A percentile compares a stretch with the other conserved stretches of the same genome.
phyloP scores from a whole-genome alignment of 2,329 filamentous ascomycete genomes.

The Microsporum audouinii region DNA sequence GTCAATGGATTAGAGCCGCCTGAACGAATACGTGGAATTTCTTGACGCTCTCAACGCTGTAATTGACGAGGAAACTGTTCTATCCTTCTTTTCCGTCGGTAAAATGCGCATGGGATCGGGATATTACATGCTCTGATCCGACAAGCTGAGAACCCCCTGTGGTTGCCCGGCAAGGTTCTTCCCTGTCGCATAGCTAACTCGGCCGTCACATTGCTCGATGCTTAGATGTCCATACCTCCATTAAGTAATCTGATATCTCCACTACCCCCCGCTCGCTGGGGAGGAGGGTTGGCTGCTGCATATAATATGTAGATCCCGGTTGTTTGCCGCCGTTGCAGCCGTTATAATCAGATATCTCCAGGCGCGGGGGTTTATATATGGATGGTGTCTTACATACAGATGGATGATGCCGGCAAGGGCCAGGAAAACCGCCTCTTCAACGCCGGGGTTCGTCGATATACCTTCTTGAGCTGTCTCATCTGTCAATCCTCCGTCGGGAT shows the following conservation, averaged over 20 bases:
- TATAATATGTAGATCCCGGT: not conserved
- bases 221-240: not conserved
- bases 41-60: not conserved
- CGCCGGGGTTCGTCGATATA: not conserved
- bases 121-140: not conserved
- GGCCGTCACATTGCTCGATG: not conserved
- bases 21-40: not conserved
- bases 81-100: not conserved
- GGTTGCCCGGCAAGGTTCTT: not conserved
- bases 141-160: not conserved
- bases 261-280: not conserved
- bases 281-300: not conserved
- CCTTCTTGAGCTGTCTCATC: not conserved
- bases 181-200: not conserved
- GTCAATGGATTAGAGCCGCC: not conserved
- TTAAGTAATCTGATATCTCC: not conserved
- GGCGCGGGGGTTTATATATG: not conserved
- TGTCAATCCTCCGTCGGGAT: no score
- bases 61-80: not conserved
- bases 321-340: not conserved
- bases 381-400: not conserved
- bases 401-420: not conserved
- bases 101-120: constrained; percentile 3
- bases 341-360: not conserved
- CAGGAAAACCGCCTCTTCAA: not conserved